These are phyloP conservation scores for Magnaporthales sp. DNA, from an alignment of 2,329 filamentous ascomycete genomes.

Conservation along the genomic window DNA sequence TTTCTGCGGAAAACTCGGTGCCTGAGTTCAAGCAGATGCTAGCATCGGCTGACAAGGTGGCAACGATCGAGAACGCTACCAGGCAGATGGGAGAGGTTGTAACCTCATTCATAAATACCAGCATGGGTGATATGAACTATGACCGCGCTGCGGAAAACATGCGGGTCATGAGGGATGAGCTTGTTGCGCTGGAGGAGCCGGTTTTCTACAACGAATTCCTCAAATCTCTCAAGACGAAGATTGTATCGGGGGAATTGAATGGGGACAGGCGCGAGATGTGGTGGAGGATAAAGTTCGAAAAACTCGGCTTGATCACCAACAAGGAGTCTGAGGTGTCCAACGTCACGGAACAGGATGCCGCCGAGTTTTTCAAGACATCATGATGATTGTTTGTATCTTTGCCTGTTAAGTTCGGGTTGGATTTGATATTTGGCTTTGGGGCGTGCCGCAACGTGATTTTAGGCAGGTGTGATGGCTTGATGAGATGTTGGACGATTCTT, in stretches of 20 bases:
- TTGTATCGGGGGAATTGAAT: slow-evolving; percentile 61
- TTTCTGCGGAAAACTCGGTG: slow-evolving; percentile 64
- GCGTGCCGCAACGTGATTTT: background rate
- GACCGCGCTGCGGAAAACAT: slow-evolving; percentile 67
- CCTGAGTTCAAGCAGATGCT: slow-evolving; percentile 85
- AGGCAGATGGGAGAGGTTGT: slow-evolving; percentile 70
- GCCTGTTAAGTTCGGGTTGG: background rate
- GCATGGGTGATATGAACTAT: slow-evolving; percentile 69
- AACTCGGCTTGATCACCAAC: slow-evolving; percentile 65
- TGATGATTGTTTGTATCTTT: background rate
- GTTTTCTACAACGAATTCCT: slow-evolving; percentile 69
- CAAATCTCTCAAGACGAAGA: slow-evolving; percentile 58
- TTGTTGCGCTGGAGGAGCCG: slow-evolving; percentile 68
- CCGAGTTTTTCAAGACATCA: slow-evolving; percentile 24
- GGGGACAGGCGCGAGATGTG: slow-evolving; percentile 78
- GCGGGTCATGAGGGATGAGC: slow-evolving; percentile 67
- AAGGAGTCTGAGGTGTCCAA: slow-evolving; percentile 53
- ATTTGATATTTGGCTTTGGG: background rate
- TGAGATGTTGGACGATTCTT: background rate
- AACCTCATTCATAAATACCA: slow-evolving; percentile 57
- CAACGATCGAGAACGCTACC: slow-evolving; percentile 56
- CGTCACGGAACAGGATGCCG: slow-evolving; percentile 64
- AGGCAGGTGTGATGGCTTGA: background rate
- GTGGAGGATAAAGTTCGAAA: slow-evolving; percentile 59
- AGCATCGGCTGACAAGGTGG: slow-evolving; percentile 46